Base-by-base conservation (phyloP, 2,329 filamentous ascomycete genomes). In the Cytospora schulzeri region DNA sequence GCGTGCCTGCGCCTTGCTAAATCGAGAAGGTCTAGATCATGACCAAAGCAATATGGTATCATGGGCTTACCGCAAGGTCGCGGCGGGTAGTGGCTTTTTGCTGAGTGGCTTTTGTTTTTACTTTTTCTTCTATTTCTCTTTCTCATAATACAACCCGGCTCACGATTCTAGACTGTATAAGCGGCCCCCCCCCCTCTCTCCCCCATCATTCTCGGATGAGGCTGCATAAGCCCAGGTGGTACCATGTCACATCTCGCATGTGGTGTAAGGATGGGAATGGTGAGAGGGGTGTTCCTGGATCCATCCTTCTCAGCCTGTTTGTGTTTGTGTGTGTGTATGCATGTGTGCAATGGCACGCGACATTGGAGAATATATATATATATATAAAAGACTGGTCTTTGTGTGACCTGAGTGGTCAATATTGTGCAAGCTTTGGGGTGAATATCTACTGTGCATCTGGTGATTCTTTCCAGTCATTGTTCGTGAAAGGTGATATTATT, bases 181-280 rank as follows among this genome's bases (percentile, higher is more conserved):
- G 41, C 38, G 26, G 38, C 19, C 4, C n/a, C 41, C 19, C 11
- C 31, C 31, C 31, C 31, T 12, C 11, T 12, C 31, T 11, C 11
- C 14, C 33, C 14, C 14, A 12, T 12, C 51, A 33, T 41, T 33
- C 48, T 26, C 59, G 51, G 59, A 55, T 61, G 59, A 61, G 59
- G 59, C 59, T 61, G 59, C 59, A 61, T 50, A 50, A 56, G 59
- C 52, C 59, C 22, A 22, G 59, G 52, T 50, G 59, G 52, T 53
- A 62, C 59, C 24, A 22, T 33, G 28, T 50, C 14, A 38, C 45
- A 48, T 48, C 45, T 24, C 11, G n/a, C 45, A 33, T 52, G 38
- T 62, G 52, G 52, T 56, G 59, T 56, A 35, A 56, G 59, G 28
- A 56, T 48, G 51, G 58, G 50, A 31, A 24, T n/a, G n/a, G n/a